Conservation (phyloP, 257 asterid genomes). For the Solanum rostratum region DNA sequence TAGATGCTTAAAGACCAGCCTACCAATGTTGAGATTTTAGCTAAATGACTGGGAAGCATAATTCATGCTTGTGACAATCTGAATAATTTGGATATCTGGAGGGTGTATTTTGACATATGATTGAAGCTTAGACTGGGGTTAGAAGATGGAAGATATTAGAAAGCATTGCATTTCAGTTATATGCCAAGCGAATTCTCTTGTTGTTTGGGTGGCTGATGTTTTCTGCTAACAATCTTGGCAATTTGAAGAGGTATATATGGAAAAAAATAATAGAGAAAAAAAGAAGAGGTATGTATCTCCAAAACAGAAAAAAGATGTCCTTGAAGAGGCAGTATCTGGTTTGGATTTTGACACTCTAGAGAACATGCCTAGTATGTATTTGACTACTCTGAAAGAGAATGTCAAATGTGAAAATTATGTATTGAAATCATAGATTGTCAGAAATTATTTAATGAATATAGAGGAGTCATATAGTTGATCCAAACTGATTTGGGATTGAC, state of each 20-base stretch:
- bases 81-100: not conserved
- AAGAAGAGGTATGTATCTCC: too few relatives aligned
- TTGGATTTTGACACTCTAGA: not conserved
- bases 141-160: not conserved
- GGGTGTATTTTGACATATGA: not conserved
- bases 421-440: not conserved
- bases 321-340: not conserved
- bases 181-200: not conserved
- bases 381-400: not conserved
- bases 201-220: not conserved
- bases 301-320: not conserved
- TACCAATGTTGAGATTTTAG: not conserved
- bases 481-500: not conserved
- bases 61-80: not conserved
- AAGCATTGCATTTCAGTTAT: not conserved
- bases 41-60: not conserved
- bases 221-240: not conserved
- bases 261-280: not conserved
- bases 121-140: not conserved
- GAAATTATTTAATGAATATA: not conserved
- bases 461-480: not conserved
- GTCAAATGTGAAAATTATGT: not conserved
- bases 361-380: not conserved
- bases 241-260: not conserved
- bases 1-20: not conserved